Percentiles rank a stretch among this genome's conserved stretches.
Conservation (phyloP, 73 alveolate genomes). For the Durusdinium trenchii region DNA sequence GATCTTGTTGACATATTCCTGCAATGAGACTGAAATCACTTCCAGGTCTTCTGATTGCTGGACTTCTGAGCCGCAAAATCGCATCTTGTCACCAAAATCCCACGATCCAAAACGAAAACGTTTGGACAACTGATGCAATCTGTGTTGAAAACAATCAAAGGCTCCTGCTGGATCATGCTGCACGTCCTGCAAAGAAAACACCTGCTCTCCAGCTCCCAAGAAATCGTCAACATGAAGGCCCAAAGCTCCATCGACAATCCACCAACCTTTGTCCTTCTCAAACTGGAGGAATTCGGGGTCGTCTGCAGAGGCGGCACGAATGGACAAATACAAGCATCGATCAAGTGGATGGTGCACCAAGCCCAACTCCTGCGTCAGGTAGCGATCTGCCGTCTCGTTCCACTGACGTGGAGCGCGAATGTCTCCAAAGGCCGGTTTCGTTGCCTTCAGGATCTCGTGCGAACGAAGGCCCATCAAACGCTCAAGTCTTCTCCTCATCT, state of each 20-base stretch:
- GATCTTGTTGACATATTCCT: too few relatives aligned
- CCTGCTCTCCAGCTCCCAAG: neutral
- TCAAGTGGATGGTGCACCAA: neutral
- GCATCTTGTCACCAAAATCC: too few relatives aligned
- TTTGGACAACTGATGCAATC: too few relatives aligned
- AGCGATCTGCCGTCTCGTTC: neutral
- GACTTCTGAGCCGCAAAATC: too few relatives aligned
- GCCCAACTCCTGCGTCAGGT: neutral
- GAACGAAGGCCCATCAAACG: slow-evolving; percentile 1
- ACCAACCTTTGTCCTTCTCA: neutral
- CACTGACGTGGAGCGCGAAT: slow-evolving; percentile 13
- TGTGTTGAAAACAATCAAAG: too few relatives aligned
- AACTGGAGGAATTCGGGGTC: too few relatives aligned
- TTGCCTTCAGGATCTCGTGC: neutral
- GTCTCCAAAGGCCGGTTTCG: slow-evolving; percentile 1
- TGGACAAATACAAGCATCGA: neutral
- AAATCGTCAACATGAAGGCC: slow-evolving; percentile 11
- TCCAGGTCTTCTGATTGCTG: neutral
- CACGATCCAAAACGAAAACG: too few relatives aligned
- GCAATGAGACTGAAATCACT: too few relatives aligned
- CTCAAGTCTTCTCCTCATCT: neutral
- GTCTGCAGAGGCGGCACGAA: too few relatives aligned
- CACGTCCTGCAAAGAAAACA: neutral
- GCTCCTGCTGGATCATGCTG: neutral
- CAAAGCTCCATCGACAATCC: neutral